These are phyloP conservation scores for Didymella keratinophila DNA, from an alignment of 2,329 filamentous ascomycete genomes.

Conservation along the genomic window DNA sequence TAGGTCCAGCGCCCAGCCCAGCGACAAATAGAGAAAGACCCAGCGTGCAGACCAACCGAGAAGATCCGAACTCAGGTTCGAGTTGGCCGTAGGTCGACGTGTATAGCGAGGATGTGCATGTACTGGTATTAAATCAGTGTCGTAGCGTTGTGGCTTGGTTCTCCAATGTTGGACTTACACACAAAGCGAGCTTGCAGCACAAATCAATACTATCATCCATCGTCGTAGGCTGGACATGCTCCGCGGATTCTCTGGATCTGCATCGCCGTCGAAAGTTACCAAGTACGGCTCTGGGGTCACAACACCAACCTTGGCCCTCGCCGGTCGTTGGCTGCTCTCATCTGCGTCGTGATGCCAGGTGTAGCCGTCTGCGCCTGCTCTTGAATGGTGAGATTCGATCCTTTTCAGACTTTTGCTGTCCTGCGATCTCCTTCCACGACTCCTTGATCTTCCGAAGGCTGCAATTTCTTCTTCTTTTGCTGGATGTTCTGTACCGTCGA, in stretches of 20 bases:
- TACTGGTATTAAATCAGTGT: slow-evolving; percentile 59
- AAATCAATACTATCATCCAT: slow-evolving; percentile 80
- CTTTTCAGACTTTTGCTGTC: slow-evolving; percentile 27
- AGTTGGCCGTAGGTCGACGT: slow-evolving; percentile 83
- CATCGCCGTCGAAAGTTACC: slow-evolving; percentile 77
- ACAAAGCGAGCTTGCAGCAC: slow-evolving; percentile 77
- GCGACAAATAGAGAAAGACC: slow-evolving; percentile 85
- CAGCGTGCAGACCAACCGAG: slow-evolving; percentile 76
- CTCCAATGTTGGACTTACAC: slow-evolving; percentile 70
- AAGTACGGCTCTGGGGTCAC: slow-evolving; percentile 60
- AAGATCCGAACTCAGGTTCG: slow-evolving; percentile 74
- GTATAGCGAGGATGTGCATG: slow-evolving; percentile 87
- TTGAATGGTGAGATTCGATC: slow-evolving; percentile 45
- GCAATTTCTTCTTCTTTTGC: slow-evolving; percentile 7
- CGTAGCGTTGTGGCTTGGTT: not conserved
- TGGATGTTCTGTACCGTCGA: slow-evolving; percentile 12
- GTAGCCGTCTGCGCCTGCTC: slow-evolving; percentile 50
- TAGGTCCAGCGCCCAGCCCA: slow-evolving; percentile 68
- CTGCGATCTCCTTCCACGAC: slow-evolving; percentile 26
- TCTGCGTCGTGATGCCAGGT: slow-evolving; percentile 44
- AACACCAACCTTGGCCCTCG: slow-evolving; percentile 29
- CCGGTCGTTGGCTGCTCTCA: slow-evolving; percentile 29
- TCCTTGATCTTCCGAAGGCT: slow-evolving; percentile 4
- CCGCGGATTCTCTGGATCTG: slow-evolving; percentile 77
- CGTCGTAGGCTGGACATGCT: slow-evolving; percentile 72